phyloP scores from a whole-genome alignment of 768 basidiomycete genomes.

The Psilocybe cyanescens region DNA sequence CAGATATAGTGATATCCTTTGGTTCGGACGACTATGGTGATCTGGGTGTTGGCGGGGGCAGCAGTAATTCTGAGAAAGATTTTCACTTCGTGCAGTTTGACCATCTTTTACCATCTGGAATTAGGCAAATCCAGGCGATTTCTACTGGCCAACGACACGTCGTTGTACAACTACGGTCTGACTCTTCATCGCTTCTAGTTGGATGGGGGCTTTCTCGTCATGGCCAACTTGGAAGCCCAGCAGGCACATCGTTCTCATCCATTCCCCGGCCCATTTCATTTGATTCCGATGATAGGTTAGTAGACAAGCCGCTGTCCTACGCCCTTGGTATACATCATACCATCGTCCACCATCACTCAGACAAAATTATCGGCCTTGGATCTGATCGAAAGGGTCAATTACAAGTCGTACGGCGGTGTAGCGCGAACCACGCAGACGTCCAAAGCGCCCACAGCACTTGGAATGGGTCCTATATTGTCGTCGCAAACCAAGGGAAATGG shows the following conservation, averaged over 20 bases:
- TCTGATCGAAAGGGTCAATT: constrained; percentile 76
- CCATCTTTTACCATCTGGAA: constrained; percentile 34
- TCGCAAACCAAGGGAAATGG: constrained; percentile 20
- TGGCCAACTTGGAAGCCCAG: constrained; percentile 71
- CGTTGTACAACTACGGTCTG: constrained; percentile 46
- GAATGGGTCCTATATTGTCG: constrained; percentile 72
- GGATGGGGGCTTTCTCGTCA: constrained; percentile 91
- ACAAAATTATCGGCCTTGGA: constrained; percentile 57
- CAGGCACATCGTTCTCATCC: constrained; percentile 30
- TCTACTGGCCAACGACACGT: constrained; percentile 77
- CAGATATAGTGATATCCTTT: constrained; percentile 72
- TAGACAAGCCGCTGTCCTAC: constrained; percentile 22
- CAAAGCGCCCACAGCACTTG: constrained; percentile 64
- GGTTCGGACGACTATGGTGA: constrained; percentile 88
- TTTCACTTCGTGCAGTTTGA: constrained; percentile 49
- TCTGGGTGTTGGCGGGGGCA: constrained; percentile 57
- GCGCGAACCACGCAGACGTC: constrained; percentile 20
- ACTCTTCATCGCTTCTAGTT: constrained; percentile 35
- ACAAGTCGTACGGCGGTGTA: constrained; percentile 32
- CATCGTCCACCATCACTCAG: constrained; percentile 60
- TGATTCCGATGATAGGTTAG: constrained; percentile 22
- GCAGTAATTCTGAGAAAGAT: constrained; percentile 20
- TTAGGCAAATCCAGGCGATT: constrained; percentile 44
- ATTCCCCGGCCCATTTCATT: constrained; percentile 39
- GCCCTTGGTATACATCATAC: constrained; percentile 49